A percentile compares a stretch with the other conserved stretches of the same genome.
phyloP scores from a whole-genome alignment of 345 rosid species.

The Brassica nigra region DNA sequence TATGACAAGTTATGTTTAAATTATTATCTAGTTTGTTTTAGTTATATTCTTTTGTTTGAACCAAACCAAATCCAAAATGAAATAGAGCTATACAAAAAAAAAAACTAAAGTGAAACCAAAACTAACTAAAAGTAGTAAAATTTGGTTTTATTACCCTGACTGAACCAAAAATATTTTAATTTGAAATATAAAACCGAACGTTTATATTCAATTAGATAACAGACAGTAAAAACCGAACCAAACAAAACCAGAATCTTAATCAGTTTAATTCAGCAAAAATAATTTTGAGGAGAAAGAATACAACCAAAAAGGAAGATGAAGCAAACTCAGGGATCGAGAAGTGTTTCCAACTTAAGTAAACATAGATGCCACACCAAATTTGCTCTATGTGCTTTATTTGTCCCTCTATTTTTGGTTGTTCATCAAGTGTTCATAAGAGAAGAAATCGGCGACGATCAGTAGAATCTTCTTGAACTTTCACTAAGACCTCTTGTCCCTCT shows the following conservation, averaged over 20 bases:
- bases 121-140: too few species aligned
- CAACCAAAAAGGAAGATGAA: background rate
- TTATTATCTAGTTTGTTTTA: background rate
- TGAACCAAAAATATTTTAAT: too few species aligned
- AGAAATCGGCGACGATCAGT: background rate
- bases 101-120: too few species aligned
- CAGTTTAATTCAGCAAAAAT: too few species aligned
- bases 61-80: background rate
- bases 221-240: too few species aligned
- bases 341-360: background rate
- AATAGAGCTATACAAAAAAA: too few species aligned
- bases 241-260: too few species aligned
- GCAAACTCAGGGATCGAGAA: background rate
- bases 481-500: background rate
- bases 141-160: too few species aligned
- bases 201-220: too few species aligned
- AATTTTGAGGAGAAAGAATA: too few species aligned
- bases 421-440: conserved; percentile 3
- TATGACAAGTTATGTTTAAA: background rate
- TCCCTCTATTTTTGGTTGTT: conserved; percentile 8
- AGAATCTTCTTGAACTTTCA: conserved; percentile 6
- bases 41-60: background rate
- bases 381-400: background rate
- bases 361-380: background rate
- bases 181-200: too few species aligned